Evolutionary conservation across 805 yeast genomes (phyloP), one percentile per base, ranked within the genome.

Genomic region (Gaillardinia entomophila): DNA sequence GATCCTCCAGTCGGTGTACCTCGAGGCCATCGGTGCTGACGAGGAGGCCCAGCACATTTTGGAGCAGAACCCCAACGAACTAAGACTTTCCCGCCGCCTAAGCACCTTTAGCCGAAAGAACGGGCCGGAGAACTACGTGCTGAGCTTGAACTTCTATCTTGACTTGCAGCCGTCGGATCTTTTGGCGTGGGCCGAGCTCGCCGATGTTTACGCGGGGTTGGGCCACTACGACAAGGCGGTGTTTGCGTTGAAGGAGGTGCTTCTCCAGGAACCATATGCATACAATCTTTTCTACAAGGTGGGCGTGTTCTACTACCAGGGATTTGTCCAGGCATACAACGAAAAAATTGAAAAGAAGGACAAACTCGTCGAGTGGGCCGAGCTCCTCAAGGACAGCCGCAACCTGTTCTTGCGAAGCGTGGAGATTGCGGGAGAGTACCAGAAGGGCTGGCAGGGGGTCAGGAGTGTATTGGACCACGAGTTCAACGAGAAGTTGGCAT

Each of bases 111-210:
- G 58, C 19, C 48, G 67, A 13, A 38, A 41, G 16, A 40, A 47
- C 40, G 37, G 38, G 34, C 12, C 53, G 40, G 51, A 24, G 38
- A 49, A 45, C n/a, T 84, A 76, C 51, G 68, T 85, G 28, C 60
- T 66, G 23, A 71, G 69, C 33, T 64, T 89, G 43, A 60, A 64
- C 8, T 69, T 64, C 23, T 74, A 70, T 42, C 56, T 85, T 32
- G 80, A 78, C 34, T 58, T 69, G 31, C 77, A 73, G 44, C 96
- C 97, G 1, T 53, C 79, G 14, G 97, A 92, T 54, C 62, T 74
- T 2, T 78, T 82, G 41, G 62, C 82, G 2, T 87, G 95, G 95
- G 68, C 77, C 30, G 95, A 85, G 55, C 63, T 88, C 34, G 82
- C 78, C 3, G 75, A 76, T 24, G 62, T 72, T n/a, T 90, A 90